phyloP scores from a whole-genome alignment of 257 asterid genomes.

The Salvia splendens region DNA sequence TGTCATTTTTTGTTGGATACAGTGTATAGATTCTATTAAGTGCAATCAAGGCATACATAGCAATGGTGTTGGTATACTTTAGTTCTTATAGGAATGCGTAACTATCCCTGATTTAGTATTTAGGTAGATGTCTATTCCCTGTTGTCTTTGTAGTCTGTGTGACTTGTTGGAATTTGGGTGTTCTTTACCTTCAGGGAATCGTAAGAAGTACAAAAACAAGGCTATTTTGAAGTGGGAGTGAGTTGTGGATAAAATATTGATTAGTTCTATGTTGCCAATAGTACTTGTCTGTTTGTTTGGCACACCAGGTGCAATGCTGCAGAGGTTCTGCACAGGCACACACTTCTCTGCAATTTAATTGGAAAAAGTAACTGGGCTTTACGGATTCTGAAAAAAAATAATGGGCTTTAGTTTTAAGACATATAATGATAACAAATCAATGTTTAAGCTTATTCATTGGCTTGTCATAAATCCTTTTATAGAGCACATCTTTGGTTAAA shows the following conservation, averaged over 20 bases:
- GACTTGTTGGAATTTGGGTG: constrained; percentile 3
- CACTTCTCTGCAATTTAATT: not conserved
- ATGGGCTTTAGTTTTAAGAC: not conserved
- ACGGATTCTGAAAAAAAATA: not conserved
- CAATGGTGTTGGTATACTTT: not conserved
- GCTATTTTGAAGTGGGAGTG: not conserved
- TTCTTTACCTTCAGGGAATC: not conserved
- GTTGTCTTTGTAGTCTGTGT: constrained; percentile 10
- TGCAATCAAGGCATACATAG: not conserved
- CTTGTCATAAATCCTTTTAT: not conserved
- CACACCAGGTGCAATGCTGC: not conserved
- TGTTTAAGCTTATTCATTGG: not conserved
- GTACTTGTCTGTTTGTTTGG: not conserved
- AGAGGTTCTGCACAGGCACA: not conserved
- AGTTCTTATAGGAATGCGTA: constrained; percentile 16
- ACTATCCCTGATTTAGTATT: not conserved
- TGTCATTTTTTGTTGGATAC: not conserved
- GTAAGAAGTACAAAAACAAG: not conserved
- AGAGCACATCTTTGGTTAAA: not conserved
- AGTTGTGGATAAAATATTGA: not conserved
- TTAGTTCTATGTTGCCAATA: not conserved
- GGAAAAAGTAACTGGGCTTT: not conserved
- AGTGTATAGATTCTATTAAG: not conserved
- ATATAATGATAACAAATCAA: not conserved
- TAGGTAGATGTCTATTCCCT: not conserved